A percentile compares a stretch with the other conserved stretches of the same genome.
Evolutionary conservation across 1,284 basidiomycete species (phyloP).

Genomic region (Termitomyces sp.): DNA sequence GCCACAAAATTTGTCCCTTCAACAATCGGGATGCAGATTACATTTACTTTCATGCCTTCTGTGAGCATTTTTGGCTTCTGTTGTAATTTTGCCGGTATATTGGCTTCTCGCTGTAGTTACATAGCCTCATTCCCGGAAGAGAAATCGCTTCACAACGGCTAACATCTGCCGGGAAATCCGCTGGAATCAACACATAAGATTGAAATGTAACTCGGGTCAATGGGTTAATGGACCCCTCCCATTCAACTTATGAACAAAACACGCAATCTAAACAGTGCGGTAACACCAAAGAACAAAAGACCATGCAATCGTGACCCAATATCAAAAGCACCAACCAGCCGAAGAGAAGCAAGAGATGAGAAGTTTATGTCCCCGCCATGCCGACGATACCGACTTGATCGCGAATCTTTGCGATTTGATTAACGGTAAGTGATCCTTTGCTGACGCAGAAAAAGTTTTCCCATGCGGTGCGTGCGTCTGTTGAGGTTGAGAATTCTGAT

Average conservation of each 20-base stretch:
- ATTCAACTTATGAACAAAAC: not conserved
- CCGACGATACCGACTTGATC: slow-evolving; percentile 71
- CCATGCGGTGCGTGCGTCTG: slow-evolving; percentile 59
- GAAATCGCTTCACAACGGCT: not conserved
- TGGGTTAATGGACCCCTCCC: not conserved
- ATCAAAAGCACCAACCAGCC: not conserved
- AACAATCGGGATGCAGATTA: too few species aligned
- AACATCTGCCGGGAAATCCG: not conserved
- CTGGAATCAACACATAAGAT: not conserved
- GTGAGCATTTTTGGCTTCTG: too few species aligned
- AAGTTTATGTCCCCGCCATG: slow-evolving; percentile 66
- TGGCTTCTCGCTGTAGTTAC: not conserved
- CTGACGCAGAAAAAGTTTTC: slow-evolving; percentile 72
- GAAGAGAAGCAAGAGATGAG: not conserved
- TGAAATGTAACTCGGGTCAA: not conserved
- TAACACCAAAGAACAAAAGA: not conserved
- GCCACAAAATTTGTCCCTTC: not conserved
- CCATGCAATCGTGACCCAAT: not conserved
- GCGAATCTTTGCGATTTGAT: slow-evolving; percentile 75
- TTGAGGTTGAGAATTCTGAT: slow-evolving; percentile 46
- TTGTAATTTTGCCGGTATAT: too few species aligned
- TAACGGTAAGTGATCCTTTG: slow-evolving; percentile 64
- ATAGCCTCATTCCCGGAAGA: not conserved
- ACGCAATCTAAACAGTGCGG: not conserved
- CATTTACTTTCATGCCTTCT: too few species aligned